Percentiles rank a stretch among this genome's conserved stretches.
Conservation (phyloP, 768 basidiomycete species). For the Hericium erinaceus region DNA sequence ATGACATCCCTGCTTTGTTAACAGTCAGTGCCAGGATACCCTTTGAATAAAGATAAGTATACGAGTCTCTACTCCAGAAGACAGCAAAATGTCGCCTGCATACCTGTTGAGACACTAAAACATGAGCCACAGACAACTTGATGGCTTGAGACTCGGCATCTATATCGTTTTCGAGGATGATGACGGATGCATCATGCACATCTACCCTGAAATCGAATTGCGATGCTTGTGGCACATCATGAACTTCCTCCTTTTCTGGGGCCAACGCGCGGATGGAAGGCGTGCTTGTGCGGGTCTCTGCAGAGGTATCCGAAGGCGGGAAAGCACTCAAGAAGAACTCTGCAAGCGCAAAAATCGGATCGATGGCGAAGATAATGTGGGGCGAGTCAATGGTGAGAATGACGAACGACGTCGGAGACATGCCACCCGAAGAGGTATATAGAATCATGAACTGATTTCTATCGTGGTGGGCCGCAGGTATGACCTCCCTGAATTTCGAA, state of each 20-base stretch:
- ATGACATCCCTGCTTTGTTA: conserved; percentile 84
- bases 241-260: not conserved
- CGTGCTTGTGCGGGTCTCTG: conserved; percentile 9
- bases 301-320: conserved; percentile 14
- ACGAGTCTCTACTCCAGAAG: not conserved
- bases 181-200: conserved; percentile 82
- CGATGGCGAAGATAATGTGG: conserved; percentile 83
- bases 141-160: conserved; percentile 80
- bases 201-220: conserved; percentile 70
- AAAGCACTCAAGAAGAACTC: conserved; percentile 71
- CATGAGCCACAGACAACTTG: conserved; percentile 70
- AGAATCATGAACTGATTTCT: conserved; percentile 91
- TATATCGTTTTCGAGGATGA: conserved; percentile 77
- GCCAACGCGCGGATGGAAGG: conserved; percentile 8
- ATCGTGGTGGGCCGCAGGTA: conserved; percentile 82
- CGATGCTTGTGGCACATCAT: conserved; percentile 8
- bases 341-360: conserved; percentile 83
- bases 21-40: conserved; percentile 75
- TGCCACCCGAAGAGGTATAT: conserved; percentile 66
- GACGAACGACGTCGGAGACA: conserved; percentile 49
- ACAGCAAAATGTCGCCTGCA: conserved; percentile 8
- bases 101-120: conserved; percentile 89
- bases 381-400: conserved; percentile 90
- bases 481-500: conserved; percentile 88
- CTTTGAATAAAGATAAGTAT: conserved; percentile 28